Evolutionary conservation across 192 early-diverging fungal genomes (phyloP).

Genomic region (Dissophora globulifera): DNA sequence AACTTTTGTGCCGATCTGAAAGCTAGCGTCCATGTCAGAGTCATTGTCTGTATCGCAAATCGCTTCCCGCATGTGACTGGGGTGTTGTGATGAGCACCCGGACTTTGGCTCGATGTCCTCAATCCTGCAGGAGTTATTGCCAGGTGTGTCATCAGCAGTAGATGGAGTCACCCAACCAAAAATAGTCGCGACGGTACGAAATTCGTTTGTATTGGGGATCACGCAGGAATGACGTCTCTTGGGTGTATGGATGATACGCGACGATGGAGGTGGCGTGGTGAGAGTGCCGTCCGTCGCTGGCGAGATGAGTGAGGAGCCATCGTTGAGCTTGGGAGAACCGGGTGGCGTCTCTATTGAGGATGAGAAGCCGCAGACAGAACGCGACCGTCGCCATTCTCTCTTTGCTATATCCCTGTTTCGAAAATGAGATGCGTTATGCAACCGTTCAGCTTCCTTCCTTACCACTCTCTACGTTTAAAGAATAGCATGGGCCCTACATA

Average conservation of each 20-base stretch:
- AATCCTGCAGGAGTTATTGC: too few species aligned
- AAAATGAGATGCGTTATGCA: too few species aligned
- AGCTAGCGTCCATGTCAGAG: conserved; percentile 5
- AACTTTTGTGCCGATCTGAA: background rate
- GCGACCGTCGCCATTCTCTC: background rate
- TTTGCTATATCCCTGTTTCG: background rate
- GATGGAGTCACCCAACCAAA: conserved; percentile 57
- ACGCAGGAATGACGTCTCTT: conserved; percentile 56
- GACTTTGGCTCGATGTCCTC: too few species aligned
- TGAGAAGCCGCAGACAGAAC: background rate
- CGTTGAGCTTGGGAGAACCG: conserved; percentile 1
- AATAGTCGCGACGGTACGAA: conserved; percentile 51
- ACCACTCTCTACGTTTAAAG: too few species aligned
- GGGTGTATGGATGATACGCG: background rate
- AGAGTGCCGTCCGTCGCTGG: conserved; percentile 7
- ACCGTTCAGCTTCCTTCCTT: too few species aligned
- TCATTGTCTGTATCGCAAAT: conserved; percentile 24
- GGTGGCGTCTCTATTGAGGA: conserved; percentile 14
- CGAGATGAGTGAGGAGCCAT: background rate
- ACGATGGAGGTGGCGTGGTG: conserved; percentile 19
- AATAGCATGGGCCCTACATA: too few species aligned
- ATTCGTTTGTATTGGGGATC: conserved; percentile 55
- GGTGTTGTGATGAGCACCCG: too few species aligned
- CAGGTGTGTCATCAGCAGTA: too few species aligned
- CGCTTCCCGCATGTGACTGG: too few species aligned